A percentile compares a stretch with the other conserved stretches of the same genome.
These are phyloP conservation scores for Hypoxylon sp. DNA, from an alignment of 2,329 filamentous ascomycete species.

Conservation along the genomic window DNA sequence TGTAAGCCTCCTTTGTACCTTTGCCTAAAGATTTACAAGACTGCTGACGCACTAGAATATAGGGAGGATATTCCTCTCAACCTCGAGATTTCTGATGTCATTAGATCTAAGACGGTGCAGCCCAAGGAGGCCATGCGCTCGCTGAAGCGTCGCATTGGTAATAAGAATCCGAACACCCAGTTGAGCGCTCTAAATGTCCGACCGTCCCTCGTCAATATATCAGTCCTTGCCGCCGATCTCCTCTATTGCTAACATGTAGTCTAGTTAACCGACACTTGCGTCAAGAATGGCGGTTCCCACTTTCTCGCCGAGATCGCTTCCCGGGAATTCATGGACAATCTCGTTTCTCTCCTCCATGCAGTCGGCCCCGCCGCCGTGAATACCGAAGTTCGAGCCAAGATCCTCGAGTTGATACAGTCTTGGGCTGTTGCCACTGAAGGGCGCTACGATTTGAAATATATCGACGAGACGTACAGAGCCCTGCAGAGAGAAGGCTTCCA, in stretches of 20 bases:
- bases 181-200: slow-evolving; percentile 91
- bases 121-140: slow-evolving; percentile 99
- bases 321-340: slow-evolving; percentile 97
- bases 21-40: slow-evolving; percentile 34
- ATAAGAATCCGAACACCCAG: slow-evolving; percentile 98
- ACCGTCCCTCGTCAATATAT: slow-evolving; percentile 6
- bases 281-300: slow-evolving; percentile 97
- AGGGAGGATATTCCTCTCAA: slow-evolving; percentile 98
- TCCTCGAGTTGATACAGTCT: slow-evolving; percentile 91
- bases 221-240: not conserved
- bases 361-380: slow-evolving; percentile 83
- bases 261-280: slow-evolving; percentile 94
- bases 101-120: slow-evolving; percentile 96
- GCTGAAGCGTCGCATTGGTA: slow-evolving; percentile 92
- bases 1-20: slow-evolving; percentile 71
- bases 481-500: slow-evolving; percentile 88
- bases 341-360: slow-evolving; percentile 89
- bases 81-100: slow-evolving; percentile 97
- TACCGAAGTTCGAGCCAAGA: slow-evolving; percentile 87
- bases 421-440: slow-evolving; percentile 94
- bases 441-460: slow-evolving; percentile 85
- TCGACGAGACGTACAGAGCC: slow-evolving; percentile 87
- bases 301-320: slow-evolving; percentile 97
- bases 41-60: slow-evolving; percentile 49
- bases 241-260: slow-evolving; percentile 10